Evolutionary conservation across 192 early-diverging fungal genomes (phyloP), one percentile per base, ranked within the genome.

Genomic region (Entophlyctis luteolus): DNA sequence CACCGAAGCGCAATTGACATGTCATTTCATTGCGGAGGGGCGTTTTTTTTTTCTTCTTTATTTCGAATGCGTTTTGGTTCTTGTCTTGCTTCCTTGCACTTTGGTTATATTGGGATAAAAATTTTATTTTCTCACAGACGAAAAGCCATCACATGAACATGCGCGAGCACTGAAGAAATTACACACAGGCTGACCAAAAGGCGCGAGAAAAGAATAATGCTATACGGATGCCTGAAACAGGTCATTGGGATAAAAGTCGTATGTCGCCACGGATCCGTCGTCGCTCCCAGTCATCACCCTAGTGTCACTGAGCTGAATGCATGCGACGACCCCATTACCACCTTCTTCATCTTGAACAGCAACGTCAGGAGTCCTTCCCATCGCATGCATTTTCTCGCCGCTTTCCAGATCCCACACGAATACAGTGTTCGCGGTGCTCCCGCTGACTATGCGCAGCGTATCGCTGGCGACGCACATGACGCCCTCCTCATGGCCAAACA

Each of bases 361-460:
- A 54, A 95, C 82, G 42, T 87, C 84, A 0, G 90, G 92, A 35
- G 87, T 92, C 31, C 96, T 89, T 14, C 89, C 84, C 91, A 80
- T 62, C 34, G 90, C 90, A 65, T 71, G 70, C 37, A 62, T 57
- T 38, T 29, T 4, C 38, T 54, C 65, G 8, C 93, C 94, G 1
- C 88, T 86, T 46, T 87, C 84, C 18, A 92, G 77, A 55, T 93
- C 89, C 95, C 95, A 99, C n/a, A 99, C 81, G 50, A 91, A 91
- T 55, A 99, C 81, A 0, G 85, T 93, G 46, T 88, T 86, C 62
- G 98, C 97, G 4, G 91, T 75, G 14, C 87, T 88, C 6, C 92
- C 91, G 4, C 92, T 91, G 18, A 98, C 86, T 59, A 96, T 76
- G 10, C 88, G 72, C 49, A 88, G 75, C 20, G 87, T 84, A 62